A percentile compares a stretch with the other conserved stretches of the same genome.
Evolutionary conservation across 2,329 filamentous ascomycete genomes (phyloP).

Genomic region (Akanthomyces uredinophilus): DNA sequence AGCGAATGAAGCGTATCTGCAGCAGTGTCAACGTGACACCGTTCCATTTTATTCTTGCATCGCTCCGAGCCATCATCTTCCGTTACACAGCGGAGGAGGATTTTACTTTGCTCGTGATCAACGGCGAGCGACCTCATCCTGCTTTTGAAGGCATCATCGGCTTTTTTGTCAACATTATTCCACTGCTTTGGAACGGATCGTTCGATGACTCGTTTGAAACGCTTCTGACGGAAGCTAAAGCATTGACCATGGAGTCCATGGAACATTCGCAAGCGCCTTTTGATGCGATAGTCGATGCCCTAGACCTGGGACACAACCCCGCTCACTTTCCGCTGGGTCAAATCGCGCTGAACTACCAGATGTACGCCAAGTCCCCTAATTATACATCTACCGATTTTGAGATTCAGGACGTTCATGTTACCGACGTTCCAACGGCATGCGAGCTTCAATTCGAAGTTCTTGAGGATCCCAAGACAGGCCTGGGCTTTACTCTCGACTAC

Average conservation of each 20-base stretch:
- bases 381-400: not conserved
- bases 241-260: constrained; percentile 2
- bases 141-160: constrained; percentile 2
- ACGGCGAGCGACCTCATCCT: not conserved
- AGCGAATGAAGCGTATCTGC: constrained; percentile 6
- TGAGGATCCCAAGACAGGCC: constrained; percentile 3
- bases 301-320: not conserved
- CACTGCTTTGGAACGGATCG: not conserved
- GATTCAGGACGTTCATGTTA: not conserved
- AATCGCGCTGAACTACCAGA: constrained; percentile 3
- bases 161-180: constrained; percentile 5
- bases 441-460: constrained; percentile 8
- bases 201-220: not conserved
- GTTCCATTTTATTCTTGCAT: not conserved
- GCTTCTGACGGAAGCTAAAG: not conserved
- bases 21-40: not conserved
- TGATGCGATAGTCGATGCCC: not conserved
- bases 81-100: constrained; percentile 4
- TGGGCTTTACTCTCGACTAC: constrained; percentile 3
- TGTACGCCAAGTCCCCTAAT: constrained; percentile 3
- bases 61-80: not conserved
- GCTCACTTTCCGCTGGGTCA: not conserved
- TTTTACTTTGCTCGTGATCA: not conserved
- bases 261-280: not conserved
- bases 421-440: constrained; percentile 1